These are phyloP conservation scores for Microbotryum saponariae DNA, from an alignment of 1,284 basidiomycete species.

Conservation along the genomic window DNA sequence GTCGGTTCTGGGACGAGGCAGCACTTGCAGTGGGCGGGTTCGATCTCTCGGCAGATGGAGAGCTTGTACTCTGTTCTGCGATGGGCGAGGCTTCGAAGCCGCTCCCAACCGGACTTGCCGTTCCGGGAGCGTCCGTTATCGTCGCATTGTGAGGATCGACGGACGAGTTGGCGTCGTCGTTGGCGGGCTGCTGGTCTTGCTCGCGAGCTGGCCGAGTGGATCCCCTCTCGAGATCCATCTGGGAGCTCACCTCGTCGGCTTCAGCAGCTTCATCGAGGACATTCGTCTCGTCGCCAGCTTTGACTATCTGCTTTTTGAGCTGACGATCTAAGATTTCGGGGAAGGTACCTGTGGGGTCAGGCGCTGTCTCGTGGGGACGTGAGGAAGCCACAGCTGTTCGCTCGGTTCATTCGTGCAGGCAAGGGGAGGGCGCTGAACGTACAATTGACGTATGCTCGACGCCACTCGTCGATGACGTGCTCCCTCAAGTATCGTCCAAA, in stretches of 20 bases:
- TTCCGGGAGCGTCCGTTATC: not conserved
- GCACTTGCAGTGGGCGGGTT: not conserved
- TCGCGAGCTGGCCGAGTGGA: not conserved
- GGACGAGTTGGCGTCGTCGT: not conserved
- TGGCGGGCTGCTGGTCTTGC: not conserved
- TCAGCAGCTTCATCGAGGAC: slow-evolving; percentile 9
- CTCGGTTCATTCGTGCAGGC: not conserved
- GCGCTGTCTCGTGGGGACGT: slow-evolving; percentile 12
- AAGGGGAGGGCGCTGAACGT: not conserved
- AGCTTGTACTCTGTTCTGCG: not conserved
- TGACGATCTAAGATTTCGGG: not conserved
- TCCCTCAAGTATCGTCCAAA: slow-evolving; percentile 20
- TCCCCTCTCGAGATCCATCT: not conserved
- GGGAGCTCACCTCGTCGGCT: not conserved
- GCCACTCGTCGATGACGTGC: slow-evolving; percentile 26
- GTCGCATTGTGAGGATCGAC: not conserved
- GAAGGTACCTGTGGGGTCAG: too few species aligned
- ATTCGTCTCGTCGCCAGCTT: slow-evolving; percentile 18
- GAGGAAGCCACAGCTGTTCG: not conserved
- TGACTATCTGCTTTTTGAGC: slow-evolving; percentile 30
- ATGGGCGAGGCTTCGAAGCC: not conserved
- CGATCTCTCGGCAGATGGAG: not conserved
- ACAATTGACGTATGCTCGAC: slow-evolving; percentile 25
- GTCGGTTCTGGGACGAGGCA: not conserved
- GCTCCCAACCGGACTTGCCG: not conserved